These are phyloP conservation scores for Raffaelea deltoideospora DNA, from an alignment of 2,329 filamentous ascomycete genomes.

Conservation along the genomic window DNA sequence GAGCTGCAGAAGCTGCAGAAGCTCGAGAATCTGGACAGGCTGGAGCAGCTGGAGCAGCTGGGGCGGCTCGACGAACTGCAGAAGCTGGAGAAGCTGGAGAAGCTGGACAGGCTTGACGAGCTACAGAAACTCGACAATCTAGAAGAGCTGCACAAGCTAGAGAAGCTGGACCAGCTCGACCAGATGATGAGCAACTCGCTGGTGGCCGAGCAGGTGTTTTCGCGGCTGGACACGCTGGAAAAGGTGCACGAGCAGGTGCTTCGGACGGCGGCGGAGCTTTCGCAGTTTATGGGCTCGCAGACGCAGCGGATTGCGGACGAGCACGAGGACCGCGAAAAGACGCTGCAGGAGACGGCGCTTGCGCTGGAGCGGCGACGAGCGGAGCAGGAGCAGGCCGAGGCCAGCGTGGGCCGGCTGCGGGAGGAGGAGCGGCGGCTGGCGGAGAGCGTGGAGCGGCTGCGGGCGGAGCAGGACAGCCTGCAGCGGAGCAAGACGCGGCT, in stretches of 20 bases:
- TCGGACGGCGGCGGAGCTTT: slow-evolving; percentile 69
- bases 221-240: slow-evolving; percentile 69
- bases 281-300: slow-evolving; percentile 65
- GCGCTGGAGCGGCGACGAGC: slow-evolving; percentile 63
- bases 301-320: slow-evolving; percentile 61
- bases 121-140: slow-evolving; percentile 41
- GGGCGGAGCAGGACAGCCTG: slow-evolving; percentile 59
- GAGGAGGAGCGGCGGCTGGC: slow-evolving; percentile 37
- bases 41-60: slow-evolving; percentile 27
- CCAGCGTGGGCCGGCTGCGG: slow-evolving; percentile 30
- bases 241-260: slow-evolving; percentile 81
- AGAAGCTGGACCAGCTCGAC: slow-evolving; percentile 42
- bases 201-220: slow-evolving; percentile 52
- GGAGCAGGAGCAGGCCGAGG: slow-evolving; percentile 47
- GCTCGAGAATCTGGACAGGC: slow-evolving; percentile 26
- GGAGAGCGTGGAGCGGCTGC: slow-evolving; percentile 42
- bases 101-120: slow-evolving; percentile 18
- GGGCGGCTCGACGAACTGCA: not conserved
- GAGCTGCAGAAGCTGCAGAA: not conserved
- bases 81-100: slow-evolving; percentile 1
- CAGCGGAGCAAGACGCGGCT: slow-evolving; percentile 64
- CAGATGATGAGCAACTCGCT: slow-evolving; percentile 46
- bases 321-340: slow-evolving; percentile 62
- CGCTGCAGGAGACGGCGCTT: slow-evolving; percentile 63
- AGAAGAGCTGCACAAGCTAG: slow-evolving; percentile 43